Conservation (phyloP, 306 rosid genomes). For the Medicago arabica region DNA sequence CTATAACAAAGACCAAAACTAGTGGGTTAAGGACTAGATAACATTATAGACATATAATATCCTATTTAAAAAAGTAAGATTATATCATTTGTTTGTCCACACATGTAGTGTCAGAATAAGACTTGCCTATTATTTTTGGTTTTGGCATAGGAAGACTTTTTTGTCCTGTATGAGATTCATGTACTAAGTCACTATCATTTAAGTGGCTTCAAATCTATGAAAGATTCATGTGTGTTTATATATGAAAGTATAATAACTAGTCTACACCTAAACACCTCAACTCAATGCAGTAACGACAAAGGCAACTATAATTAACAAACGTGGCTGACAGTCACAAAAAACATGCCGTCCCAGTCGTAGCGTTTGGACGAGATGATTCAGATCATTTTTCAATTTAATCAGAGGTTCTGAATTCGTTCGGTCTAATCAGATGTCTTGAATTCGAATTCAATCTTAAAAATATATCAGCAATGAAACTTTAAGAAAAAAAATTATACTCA, state of each 20-base stretch:
- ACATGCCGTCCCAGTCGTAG: slow-evolving; percentile 12
- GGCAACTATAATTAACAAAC: slow-evolving; percentile 33
- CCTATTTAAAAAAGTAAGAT: not conserved
- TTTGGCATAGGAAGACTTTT: slow-evolving; percentile 34
- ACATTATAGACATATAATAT: slow-evolving; percentile 34
- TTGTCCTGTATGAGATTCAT: slow-evolving; percentile 57
- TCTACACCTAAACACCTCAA: slow-evolving; percentile 7
- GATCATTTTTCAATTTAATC: not conserved
- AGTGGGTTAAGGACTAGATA: slow-evolving; percentile 43
- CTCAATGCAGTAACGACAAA: slow-evolving; percentile 35
- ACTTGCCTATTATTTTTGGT: slow-evolving; percentile 42
- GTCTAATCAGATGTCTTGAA: not conserved
- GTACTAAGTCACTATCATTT: slow-evolving; percentile 55
- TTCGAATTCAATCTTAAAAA: not conserved
- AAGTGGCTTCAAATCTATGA: slow-evolving; percentile 64
- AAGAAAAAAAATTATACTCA: too few relatives aligned
- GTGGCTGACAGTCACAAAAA: slow-evolving; percentile 43
- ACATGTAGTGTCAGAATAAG: slow-evolving; percentile 35
- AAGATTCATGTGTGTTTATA: slow-evolving; percentile 55
- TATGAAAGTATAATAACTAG: slow-evolving; percentile 12
- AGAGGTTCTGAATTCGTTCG: not conserved
- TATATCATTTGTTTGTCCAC: slow-evolving; percentile 38
- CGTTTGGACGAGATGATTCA: not conserved
- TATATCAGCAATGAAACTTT: too few relatives aligned
- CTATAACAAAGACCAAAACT: slow-evolving; percentile 30